These are phyloP conservation scores for Annulohypoxylon moriforme DNA, from an alignment of 495 filamentous ascomycete species.

Conservation along the genomic window DNA sequence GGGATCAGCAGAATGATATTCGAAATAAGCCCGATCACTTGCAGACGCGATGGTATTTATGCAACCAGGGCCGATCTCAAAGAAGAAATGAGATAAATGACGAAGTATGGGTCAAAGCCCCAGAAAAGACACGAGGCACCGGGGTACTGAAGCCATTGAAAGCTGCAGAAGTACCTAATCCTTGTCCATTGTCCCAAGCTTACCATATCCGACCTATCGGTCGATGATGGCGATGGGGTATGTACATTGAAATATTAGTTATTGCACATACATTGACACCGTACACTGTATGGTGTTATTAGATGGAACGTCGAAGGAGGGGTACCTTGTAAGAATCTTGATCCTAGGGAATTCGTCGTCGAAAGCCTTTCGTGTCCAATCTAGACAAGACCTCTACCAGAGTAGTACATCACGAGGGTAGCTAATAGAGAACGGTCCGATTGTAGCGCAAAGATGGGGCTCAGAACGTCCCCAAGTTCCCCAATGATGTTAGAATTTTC, in stretches of 20 bases:
- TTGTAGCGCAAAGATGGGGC: constrained; percentile 28
- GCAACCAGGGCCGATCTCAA: constrained; percentile 11
- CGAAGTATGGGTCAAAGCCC: constrained; percentile 4
- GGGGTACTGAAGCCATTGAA: constrained; percentile 16
- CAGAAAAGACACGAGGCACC: constrained; percentile 10
- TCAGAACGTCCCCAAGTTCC: constrained; percentile 6
- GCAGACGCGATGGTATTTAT: constrained; percentile 9
- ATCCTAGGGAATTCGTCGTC: constrained; percentile 14
- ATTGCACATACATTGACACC: neutral
- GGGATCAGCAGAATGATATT: neutral
- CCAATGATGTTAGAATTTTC: neutral
- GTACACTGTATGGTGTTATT: constrained; percentile 6
- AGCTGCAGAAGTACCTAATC: neutral
- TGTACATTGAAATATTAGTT: neutral
- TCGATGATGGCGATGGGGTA: constrained; percentile 7
- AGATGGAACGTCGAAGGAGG: constrained; percentile 26
- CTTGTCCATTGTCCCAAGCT: neutral
- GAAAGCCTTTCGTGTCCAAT: constrained; percentile 18
- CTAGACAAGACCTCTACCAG: constrained; percentile 19
- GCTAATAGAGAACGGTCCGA: constrained; percentile 34
- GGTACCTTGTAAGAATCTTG: constrained; percentile 15
- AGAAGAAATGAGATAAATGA: constrained; percentile 10
- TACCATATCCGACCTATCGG: neutral
- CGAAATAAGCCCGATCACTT: constrained; percentile 6
- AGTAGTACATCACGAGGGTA: constrained; percentile 33